These are phyloP conservation scores for Exophiala mesophila DNA, from an alignment of 2,329 filamentous ascomycete genomes.

Conservation along the genomic window DNA sequence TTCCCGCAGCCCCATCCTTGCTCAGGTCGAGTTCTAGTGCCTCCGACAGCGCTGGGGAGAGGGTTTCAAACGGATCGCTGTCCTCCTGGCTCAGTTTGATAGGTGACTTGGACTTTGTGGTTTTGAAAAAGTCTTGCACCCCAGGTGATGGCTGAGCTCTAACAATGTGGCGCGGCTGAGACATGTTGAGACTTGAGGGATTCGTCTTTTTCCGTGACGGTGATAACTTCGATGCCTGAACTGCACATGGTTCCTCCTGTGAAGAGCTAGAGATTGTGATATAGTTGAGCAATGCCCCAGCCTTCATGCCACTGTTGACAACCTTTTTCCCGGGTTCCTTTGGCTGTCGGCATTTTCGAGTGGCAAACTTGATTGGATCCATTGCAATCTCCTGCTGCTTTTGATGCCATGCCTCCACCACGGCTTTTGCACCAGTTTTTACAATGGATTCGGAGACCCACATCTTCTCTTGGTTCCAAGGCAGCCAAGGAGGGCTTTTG, in stretches of 20 bases:
- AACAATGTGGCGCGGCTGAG: background rate
- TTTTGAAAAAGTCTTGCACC: conserved; percentile 14
- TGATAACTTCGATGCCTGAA: background rate
- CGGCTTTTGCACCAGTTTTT: conserved; percentile 59
- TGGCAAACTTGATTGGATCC: conserved; percentile 25
- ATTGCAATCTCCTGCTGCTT: conserved; percentile 24
- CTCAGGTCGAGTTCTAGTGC: background rate
- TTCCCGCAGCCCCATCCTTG: background rate
- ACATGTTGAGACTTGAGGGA: too few relatives aligned
- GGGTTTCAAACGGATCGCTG: conserved; percentile 1
- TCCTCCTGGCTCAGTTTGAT: background rate
- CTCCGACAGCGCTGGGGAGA: background rate
- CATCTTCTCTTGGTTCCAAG: conserved; percentile 57
- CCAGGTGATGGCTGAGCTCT: conserved; percentile 4
- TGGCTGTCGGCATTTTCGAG: conserved; percentile 23
- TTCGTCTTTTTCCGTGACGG: background rate
- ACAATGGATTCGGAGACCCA: conserved; percentile 66
- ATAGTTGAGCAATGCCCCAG: conserved; percentile 14
- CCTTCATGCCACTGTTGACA: conserved; percentile 10
- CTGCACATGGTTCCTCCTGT: background rate
- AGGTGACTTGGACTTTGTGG: conserved; percentile 5
- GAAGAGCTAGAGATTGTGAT: conserved; percentile 6
- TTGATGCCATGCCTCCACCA: conserved; percentile 61
- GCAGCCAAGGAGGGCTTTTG: conserved; percentile 54
- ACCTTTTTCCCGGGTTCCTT: conserved; percentile 5